Evolutionary conservation across 352 stramenopile species (phyloP).

Genomic region (Globisporangium radiosum): DNA sequence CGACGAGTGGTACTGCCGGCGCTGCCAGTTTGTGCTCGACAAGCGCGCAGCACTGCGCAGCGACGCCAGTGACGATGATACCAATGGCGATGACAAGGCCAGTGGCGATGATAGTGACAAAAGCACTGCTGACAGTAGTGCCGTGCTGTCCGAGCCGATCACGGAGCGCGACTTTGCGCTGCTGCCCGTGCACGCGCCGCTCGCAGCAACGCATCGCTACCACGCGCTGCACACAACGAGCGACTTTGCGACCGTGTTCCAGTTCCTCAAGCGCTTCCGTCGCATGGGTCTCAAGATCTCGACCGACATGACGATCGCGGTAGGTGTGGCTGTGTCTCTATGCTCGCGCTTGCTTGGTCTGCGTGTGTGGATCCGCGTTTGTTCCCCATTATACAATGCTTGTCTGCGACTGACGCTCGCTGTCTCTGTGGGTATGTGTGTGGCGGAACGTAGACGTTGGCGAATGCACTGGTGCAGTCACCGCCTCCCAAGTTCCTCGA

Average conservation of each 20-base stretch:
- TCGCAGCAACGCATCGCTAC: conserved; percentile 23
- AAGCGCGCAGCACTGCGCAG: conserved; percentile 16
- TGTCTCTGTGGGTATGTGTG: neutral
- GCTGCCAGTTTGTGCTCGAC: conserved; percentile 45
- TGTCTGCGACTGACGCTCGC: neutral
- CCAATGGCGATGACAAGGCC: neutral
- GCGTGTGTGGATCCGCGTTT: neutral
- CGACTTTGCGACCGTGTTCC: conserved; percentile 53
- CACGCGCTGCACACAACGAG: conserved; percentile 31
- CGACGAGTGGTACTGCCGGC: conserved; percentile 47
- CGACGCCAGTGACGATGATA: neutral
- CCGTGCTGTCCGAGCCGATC: neutral
- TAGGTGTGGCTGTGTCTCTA: conserved; percentile 9
- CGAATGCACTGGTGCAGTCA: conserved; percentile 25
- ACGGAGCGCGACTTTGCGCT: conserved; percentile 4
- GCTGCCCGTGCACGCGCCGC: conserved; percentile 31
- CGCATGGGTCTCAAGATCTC: conserved; percentile 46
- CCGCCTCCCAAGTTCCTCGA: conserved; percentile 26
- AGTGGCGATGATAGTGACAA: neutral
- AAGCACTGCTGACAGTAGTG: conserved; percentile 7
- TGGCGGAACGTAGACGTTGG: conserved; percentile 19
- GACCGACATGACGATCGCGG: conserved; percentile 34
- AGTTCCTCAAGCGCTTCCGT: conserved; percentile 65
- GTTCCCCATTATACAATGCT: neutral
- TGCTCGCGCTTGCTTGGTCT: neutral